Evolutionary conservation across 2,329 filamentous ascomycete species (phyloP).

Genomic region (Colletotrichum eleusines): DNA sequence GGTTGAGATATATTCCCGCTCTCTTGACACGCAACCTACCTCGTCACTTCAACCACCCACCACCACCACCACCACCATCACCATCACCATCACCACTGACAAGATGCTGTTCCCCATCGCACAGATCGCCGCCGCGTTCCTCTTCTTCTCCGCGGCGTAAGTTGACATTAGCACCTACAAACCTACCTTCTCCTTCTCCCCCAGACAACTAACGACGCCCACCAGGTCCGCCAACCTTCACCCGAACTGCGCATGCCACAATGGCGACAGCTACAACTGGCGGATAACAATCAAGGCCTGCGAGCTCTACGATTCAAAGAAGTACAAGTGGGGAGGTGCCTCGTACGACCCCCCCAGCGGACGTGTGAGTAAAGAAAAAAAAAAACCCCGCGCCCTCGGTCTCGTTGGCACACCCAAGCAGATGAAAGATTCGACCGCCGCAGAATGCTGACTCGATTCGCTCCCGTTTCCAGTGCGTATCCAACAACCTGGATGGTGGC

Average conservation of each 20-base stretch:
- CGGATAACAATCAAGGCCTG: not conserved
- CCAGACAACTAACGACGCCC: not conserved
- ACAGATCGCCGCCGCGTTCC: not conserved
- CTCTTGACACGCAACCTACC: not conserved
- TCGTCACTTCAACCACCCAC: not conserved
- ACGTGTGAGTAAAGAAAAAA: not conserved
- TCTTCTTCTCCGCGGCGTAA: not conserved
- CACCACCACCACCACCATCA: not conserved
- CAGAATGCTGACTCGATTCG: not conserved
- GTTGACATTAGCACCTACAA: too few relatives aligned
- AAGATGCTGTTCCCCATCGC: not conserved
- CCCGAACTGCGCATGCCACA: not conserved
- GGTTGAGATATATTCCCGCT: not conserved
- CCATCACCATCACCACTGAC: not conserved
- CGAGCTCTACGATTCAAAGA: not conserved
- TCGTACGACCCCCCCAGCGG: not conserved
- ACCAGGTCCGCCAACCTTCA: not conserved
- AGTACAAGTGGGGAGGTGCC: not conserved
- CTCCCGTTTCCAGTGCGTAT: not conserved
- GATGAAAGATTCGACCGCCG: not conserved
- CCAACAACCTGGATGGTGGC: rapidly evolving
- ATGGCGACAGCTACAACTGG: not conserved
- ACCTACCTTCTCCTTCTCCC: too few relatives aligned
- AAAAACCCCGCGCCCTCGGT: too few relatives aligned
- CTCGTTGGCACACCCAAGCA: too few relatives aligned